Conservation (phyloP, 164 flowering plant species). For the Platanus orientalis region DNA sequence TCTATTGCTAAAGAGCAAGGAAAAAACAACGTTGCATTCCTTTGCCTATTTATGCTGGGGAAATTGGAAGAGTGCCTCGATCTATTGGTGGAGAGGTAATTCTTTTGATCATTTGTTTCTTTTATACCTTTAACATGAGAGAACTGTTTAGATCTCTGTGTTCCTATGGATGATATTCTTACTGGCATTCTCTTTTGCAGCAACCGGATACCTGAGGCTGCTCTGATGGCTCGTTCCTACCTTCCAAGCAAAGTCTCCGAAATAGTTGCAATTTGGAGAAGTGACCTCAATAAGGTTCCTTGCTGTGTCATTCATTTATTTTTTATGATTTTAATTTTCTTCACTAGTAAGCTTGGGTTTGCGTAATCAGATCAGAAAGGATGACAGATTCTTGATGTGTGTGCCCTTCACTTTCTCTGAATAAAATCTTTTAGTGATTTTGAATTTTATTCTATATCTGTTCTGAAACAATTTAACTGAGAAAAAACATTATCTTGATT, state of each 20-base stretch:
- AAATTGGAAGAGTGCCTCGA: slow-evolving; percentile 93
- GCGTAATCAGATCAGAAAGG: background rate
- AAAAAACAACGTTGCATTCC: slow-evolving; percentile 93
- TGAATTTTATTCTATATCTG: background rate
- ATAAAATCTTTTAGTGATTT: too few relatives aligned
- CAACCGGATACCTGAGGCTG: slow-evolving; percentile 99
- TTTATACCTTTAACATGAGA: background rate
- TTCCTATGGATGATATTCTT: background rate
- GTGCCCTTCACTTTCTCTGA: background rate
- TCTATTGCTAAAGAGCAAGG: slow-evolving; percentile 89
- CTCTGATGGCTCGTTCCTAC: slow-evolving; percentile 97
- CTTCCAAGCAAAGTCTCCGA: slow-evolving; percentile 99
- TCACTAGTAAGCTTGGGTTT: background rate
- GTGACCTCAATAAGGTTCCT: slow-evolving; percentile 58
- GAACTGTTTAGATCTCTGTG: background rate
- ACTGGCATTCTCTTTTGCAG: slow-evolving; percentile 37
- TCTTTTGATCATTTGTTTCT: slow-evolving; percentile 1
- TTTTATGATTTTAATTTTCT: background rate
- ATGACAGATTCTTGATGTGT: background rate
- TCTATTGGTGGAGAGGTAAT: slow-evolving; percentile 87
- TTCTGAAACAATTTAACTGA: background rate
- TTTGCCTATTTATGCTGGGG: slow-evolving; percentile 88
- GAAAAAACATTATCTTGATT: too few relatives aligned
- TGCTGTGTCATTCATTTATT: slow-evolving; percentile 1
- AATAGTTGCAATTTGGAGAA: slow-evolving; percentile 86